Percentiles rank a stretch among this genome's conserved stretches.
Conservation (phyloP, 306 rosid genomes). For the Benincasa hispida region DNA sequence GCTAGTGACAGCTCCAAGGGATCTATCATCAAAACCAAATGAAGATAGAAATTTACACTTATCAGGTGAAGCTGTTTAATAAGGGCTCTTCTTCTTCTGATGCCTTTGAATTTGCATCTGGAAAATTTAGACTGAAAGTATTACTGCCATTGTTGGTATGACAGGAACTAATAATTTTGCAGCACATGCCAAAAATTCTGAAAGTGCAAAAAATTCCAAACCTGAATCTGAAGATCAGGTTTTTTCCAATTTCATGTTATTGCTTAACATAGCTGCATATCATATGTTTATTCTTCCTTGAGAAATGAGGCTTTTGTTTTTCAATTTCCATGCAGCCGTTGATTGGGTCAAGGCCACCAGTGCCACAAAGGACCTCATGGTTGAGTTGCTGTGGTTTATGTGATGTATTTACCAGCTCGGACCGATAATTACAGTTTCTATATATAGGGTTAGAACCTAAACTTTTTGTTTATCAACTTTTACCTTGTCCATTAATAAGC, state of each 20-base stretch:
- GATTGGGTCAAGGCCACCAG: not conserved
- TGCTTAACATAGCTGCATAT: not conserved
- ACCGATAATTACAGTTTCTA: constrained; percentile 4
- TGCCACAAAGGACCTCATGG: constrained; percentile 7
- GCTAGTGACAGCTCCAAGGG: constrained; percentile 5
- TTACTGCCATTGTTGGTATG: constrained; percentile 13
- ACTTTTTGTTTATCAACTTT: not conserved
- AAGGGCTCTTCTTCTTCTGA: not conserved
- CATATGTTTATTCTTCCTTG: not conserved
- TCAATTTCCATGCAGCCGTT: not conserved
- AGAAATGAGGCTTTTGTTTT: not conserved
- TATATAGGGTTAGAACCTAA: constrained; percentile 2
- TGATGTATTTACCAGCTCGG: constrained; percentile 13
- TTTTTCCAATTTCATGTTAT: constrained; percentile 7
- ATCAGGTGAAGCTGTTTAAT: not conserved
- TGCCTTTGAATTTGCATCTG: not conserved
- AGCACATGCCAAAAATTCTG: constrained; percentile 4
- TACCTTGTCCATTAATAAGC: not conserved
- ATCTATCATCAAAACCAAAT: constrained; percentile 19
- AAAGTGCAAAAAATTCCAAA: constrained; percentile 18
- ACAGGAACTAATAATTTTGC: constrained; percentile 22
- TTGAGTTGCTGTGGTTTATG: constrained; percentile 17
- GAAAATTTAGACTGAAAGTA: not conserved
- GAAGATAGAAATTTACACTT: not conserved
- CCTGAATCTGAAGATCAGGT: constrained; percentile 51